Conservation (phyloP, 1,284 basidiomycete genomes). For the Ustilago cynodontis region DNA sequence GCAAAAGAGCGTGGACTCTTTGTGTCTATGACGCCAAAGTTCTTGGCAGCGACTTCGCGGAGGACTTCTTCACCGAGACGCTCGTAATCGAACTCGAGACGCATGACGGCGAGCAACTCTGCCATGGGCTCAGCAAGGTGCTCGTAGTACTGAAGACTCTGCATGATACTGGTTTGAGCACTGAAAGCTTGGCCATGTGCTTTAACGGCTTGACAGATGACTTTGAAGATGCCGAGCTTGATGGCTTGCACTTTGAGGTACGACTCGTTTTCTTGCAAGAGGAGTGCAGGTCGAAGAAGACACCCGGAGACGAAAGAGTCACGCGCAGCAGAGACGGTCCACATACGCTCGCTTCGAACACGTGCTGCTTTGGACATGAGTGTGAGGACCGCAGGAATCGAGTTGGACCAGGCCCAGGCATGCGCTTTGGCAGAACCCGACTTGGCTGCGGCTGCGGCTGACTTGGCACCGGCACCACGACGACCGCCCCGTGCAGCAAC, state of each 20-base stretch:
- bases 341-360: constrained; percentile 59
- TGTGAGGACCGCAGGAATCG: constrained; percentile 59
- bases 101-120: constrained; percentile 83
- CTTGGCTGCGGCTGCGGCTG: constrained; percentile 36
- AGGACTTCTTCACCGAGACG: constrained; percentile 92
- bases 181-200: constrained; percentile 82
- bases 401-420: constrained; percentile 59
- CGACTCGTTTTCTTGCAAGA: constrained; percentile 84
- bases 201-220: constrained; percentile 92
- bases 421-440: constrained; percentile 45
- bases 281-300: constrained; percentile 78
- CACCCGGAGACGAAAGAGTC: constrained; percentile 67
- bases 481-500: constrained; percentile 37
- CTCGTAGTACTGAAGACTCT: constrained; percentile 91
- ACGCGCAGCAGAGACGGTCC: constrained; percentile 60
- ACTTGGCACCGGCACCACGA: constrained; percentile 39
- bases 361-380: constrained; percentile 59
- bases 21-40: constrained; percentile 83
- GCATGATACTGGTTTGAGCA: constrained; percentile 86
- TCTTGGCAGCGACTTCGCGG: constrained; percentile 82
- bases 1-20: constrained; percentile 90
- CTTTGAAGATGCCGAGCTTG: constrained; percentile 82
- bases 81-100: constrained; percentile 87
- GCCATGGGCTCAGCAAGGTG: constrained; percentile 95
- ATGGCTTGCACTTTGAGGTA: constrained; percentile 86